Evolutionary conservation across 108 stramenopile genomes (phyloP).

Genomic region (Aureococcus anophagefferens): DNA sequence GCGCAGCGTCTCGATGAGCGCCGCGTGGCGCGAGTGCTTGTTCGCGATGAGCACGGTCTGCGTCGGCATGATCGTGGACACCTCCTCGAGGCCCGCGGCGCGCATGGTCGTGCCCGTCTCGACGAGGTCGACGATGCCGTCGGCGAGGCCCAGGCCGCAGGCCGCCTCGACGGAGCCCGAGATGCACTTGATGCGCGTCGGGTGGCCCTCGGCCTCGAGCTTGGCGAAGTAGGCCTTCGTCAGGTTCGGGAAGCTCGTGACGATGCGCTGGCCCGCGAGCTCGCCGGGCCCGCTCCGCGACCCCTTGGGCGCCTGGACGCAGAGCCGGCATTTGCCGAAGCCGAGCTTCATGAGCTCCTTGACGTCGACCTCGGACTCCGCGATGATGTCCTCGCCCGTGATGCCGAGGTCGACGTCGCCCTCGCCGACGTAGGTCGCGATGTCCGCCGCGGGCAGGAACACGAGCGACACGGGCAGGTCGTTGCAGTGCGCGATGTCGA

Average conservation of each 20-base stretch:
- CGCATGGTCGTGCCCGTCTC: constrained; percentile 97
- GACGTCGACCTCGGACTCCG: constrained; percentile 65
- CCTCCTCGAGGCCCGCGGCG: constrained; percentile 90
- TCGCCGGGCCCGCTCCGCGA: neutral
- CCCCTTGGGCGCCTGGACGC: constrained; percentile 53
- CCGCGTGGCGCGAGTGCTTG: constrained; percentile 66
- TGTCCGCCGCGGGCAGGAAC: constrained; percentile 88
- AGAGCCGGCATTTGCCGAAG: constrained; percentile 86
- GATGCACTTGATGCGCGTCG: constrained; percentile 71
- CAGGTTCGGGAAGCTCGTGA: constrained; percentile 72
- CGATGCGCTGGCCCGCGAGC: constrained; percentile 83
- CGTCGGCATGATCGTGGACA: constrained; percentile 72
- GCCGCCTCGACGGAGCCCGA: constrained; percentile 93
- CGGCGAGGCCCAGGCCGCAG: constrained; percentile 82
- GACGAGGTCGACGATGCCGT: constrained; percentile 93
- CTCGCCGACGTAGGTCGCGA: constrained; percentile 87
- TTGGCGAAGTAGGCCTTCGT: constrained; percentile 80
- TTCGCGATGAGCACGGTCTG: constrained; percentile 52
- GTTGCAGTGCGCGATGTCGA: constrained; percentile 73
- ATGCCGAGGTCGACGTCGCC: constrained; percentile 85
- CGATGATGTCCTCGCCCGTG: constrained; percentile 76
- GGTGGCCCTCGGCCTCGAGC: constrained; percentile 53
- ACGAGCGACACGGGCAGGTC: constrained; percentile 79
- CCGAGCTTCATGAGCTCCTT: constrained; percentile 77
- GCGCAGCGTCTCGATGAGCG: constrained; percentile 68